Percentiles rank a stretch among this genome's conserved stretches.
Evolutionary conservation across 225 moss, liverwort and hornwort genomes (phyloP).

Genomic region (Asterella californica): DNA sequence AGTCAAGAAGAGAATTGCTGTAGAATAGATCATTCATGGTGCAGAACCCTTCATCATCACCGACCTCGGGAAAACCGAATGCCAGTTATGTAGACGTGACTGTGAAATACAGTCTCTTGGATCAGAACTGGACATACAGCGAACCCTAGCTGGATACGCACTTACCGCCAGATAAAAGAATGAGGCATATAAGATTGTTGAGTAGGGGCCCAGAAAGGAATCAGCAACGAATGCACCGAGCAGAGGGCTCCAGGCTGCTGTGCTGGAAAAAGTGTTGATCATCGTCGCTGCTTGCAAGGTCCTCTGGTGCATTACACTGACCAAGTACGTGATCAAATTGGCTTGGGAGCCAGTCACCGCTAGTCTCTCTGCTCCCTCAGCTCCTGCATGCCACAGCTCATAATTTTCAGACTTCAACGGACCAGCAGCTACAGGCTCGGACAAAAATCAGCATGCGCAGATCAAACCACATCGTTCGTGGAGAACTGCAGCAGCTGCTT

Average conservation of each 20-base stretch:
- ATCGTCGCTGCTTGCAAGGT: slow-evolving; percentile 12
- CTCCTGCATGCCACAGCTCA: slow-evolving; percentile 9
- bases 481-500: too few species aligned
- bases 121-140: too few species aligned
- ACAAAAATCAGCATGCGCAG: too few species aligned
- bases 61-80: too few species aligned
- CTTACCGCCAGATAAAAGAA: slow-evolving; percentile 24
- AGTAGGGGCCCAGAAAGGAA: slow-evolving; percentile 25
- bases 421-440: not conserved
- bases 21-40: too few species aligned
- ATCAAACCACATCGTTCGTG: too few species aligned
- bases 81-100: too few species aligned
- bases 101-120: too few species aligned
- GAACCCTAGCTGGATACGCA: not conserved
- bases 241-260: slow-evolving; percentile 16
- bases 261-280: slow-evolving; percentile 21
- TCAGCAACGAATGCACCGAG: slow-evolving; percentile 33
- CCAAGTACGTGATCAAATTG: slow-evolving; percentile 28
- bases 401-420: not conserved
- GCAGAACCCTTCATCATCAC: too few species aligned
- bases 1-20: too few species aligned
- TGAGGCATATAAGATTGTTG: slow-evolving; percentile 23
- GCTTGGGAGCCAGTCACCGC: slow-evolving; percentile 15
- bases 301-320: slow-evolving; percentile 21
- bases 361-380: slow-evolving; percentile 26